These are phyloP conservation scores for Lenzites betulinus DNA, from an alignment of 768 basidiomycete species.

Conservation along the genomic window DNA sequence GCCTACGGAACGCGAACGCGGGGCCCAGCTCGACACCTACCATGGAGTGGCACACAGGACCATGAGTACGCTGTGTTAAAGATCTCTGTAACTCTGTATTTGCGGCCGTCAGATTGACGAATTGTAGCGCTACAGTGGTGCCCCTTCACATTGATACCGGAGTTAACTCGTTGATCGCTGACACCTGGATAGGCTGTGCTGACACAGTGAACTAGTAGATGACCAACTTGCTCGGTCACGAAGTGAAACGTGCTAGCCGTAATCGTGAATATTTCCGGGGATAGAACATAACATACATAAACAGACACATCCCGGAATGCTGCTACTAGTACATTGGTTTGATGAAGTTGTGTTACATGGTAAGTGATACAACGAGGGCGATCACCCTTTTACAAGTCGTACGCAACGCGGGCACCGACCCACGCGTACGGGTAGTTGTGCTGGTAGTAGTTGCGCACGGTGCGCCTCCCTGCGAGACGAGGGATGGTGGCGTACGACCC, in stretches of 20 bases:
- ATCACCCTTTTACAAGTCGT: constrained; percentile 38
- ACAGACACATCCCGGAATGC: no score
- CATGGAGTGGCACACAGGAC: constrained; percentile 1
- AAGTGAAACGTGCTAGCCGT: no score
- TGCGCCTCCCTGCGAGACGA: constrained; percentile 71
- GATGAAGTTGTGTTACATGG: not conserved
- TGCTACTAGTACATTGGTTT: not conserved
- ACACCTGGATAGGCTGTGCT: not conserved
- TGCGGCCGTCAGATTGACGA: not conserved
- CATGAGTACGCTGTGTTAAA: not conserved
- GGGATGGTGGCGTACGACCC: constrained; percentile 89
- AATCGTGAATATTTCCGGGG: no score
- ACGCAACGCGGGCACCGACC: constrained; percentile 73
- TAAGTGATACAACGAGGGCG: not conserved
- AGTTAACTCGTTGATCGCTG: not conserved
- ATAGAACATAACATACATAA: no score
- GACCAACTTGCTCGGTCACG: not conserved
- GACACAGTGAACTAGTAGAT: not conserved
- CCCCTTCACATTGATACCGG: not conserved
- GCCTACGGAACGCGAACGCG: not conserved
- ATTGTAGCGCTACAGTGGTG: not conserved
- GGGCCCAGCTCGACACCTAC: not conserved
- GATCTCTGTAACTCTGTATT: not conserved
- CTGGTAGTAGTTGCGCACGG: constrained; percentile 91
- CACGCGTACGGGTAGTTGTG: constrained; percentile 89